Conservation (phyloP, 2,329 filamentous ascomycete species). For the Ceratocystis colombiana region DNA sequence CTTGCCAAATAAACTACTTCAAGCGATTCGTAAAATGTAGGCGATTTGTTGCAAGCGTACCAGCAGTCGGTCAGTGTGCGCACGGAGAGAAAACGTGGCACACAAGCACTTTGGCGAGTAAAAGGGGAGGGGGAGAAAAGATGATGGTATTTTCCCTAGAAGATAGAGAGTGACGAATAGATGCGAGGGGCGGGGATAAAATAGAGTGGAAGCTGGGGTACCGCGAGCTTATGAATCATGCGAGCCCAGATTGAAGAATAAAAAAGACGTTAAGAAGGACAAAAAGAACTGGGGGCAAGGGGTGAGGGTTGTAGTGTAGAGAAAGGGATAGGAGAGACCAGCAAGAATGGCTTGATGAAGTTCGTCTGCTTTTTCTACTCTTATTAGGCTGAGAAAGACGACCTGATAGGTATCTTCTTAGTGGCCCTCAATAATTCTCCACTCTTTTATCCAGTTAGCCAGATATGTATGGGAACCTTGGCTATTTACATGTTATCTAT, state of each 20-base stretch:
- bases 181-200: not conserved
- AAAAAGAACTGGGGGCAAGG: not conserved
- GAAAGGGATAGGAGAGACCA: not conserved
- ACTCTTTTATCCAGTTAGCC: not conserved
- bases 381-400: not conserved
- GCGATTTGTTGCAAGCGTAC: not conserved
- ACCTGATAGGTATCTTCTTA: not conserved
- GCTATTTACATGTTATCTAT: not conserved
- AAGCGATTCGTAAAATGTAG: not conserved
- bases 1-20: not conserved
- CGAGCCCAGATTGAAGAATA: not conserved
- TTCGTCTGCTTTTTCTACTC: not conserved
- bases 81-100: slow-evolving; percentile 12
- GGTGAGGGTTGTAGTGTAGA: not conserved
- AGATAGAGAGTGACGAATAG: not conserved
- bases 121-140: not conserved
- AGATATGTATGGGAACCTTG: no score
- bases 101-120: not conserved
- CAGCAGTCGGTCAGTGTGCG: not conserved
- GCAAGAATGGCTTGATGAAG: slow-evolving; percentile 4
- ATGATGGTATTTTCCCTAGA: not conserved
- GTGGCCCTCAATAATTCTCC: not conserved
- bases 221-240: not conserved
- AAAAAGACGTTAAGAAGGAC: not conserved
- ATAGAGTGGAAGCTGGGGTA: not conserved